A percentile compares a stretch with the other conserved stretches of the same genome.
phyloP scores from a whole-genome alignment of 2,329 filamentous ascomycete species.

The Cladosporium sp. region DNA sequence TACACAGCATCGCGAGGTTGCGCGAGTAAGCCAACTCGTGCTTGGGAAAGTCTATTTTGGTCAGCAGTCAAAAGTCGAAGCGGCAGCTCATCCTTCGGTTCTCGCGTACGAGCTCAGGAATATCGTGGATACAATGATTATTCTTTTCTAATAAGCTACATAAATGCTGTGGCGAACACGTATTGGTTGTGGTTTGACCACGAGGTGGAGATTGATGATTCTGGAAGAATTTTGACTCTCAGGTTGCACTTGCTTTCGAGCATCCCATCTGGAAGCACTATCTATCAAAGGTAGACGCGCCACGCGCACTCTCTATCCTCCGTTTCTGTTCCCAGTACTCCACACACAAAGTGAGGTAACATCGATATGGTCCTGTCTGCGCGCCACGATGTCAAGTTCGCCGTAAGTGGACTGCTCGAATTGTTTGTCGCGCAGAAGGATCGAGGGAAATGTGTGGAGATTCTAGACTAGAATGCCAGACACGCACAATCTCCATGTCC shows the following conservation, averaged over 20 bases:
- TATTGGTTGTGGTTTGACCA: no score
- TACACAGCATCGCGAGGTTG: not conserved
- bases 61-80: conserved; percentile 14
- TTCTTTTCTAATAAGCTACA: not conserved
- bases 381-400: not conserved
- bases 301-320: not conserved
- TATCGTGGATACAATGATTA: no score
- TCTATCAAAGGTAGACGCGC: not conserved
- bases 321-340: not conserved
- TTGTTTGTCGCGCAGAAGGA: not conserved
- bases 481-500: not conserved
- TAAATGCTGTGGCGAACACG: not conserved
- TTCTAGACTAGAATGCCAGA: not conserved
- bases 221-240: no score
- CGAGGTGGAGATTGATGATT: no score
- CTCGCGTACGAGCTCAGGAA: not conserved
- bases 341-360: not conserved
- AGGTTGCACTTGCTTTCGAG: not conserved
- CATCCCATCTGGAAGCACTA: not conserved
- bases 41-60: conserved; percentile 4
- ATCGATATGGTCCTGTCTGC: not conserved
- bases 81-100: not conserved
- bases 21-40: conserved; percentile 1
- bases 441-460: not conserved
- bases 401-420: not conserved